Evolutionary conservation across 2,329 filamentous ascomycete genomes (phyloP).

Genomic region (Xylariaceae sp.): DNA sequence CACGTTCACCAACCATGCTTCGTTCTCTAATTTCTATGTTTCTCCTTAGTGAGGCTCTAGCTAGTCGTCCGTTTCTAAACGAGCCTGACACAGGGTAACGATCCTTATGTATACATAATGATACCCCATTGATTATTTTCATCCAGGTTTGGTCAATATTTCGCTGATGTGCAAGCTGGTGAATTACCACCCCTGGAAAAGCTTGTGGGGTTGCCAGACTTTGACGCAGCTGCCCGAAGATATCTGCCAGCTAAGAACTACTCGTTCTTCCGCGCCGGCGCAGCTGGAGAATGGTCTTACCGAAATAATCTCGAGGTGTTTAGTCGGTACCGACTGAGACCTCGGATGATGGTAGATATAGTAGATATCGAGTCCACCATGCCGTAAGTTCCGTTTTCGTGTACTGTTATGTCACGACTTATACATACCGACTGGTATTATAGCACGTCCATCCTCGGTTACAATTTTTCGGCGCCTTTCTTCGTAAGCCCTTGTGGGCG

Average conservation of each 20-base stretch:
- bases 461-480: slow-evolving; percentile 47
- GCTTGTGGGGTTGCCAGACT: slow-evolving; percentile 56
- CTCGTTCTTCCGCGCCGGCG: slow-evolving; percentile 61
- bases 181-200: slow-evolving; percentile 46
- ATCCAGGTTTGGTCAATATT: slow-evolving; percentile 42
- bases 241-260: slow-evolving; percentile 51
- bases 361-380: slow-evolving; percentile 43
- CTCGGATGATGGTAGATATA: slow-evolving; percentile 53
- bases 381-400: slow-evolving; percentile 24
- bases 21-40: slow-evolving; percentile 31
- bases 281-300: slow-evolving; percentile 58
- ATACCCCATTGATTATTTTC: slow-evolving; percentile 2
- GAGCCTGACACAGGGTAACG: slow-evolving; percentile 47
- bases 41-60: slow-evolving; percentile 40
- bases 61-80: slow-evolving; percentile 48
- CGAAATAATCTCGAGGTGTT: slow-evolving; percentile 60
- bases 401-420: not conserved
- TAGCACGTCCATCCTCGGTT: slow-evolving; percentile 45
- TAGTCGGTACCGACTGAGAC: slow-evolving; percentile 51
- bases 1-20: slow-evolving; percentile 25
- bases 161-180: slow-evolving; percentile 38
- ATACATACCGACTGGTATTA: slow-evolving; percentile 18
- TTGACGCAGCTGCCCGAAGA: slow-evolving; percentile 54
- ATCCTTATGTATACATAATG: not conserved
- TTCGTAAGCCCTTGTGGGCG: slow-evolving; percentile 47